Conservation (phyloP, 306 rosid genomes). For the Lupinus albus region DNA sequence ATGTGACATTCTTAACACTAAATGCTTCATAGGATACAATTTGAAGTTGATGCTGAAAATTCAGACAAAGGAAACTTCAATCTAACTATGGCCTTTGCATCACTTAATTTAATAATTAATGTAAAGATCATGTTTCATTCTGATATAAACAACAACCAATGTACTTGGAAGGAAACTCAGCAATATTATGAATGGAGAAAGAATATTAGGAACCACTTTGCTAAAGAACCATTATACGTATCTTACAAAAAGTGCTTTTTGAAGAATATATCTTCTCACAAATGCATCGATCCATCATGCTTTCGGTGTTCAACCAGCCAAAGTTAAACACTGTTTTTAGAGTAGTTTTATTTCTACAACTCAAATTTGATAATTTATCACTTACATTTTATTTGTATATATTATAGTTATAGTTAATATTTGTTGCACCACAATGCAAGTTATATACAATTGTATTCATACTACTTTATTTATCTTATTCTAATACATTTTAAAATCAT, state of each 20-base stretch:
- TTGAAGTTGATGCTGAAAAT: conserved; percentile 19
- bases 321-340: conserved; percentile 40
- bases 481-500: no score
- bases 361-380: no score
- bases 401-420: no score
- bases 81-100: conserved; percentile 27
- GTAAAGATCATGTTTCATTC: conserved; percentile 29
- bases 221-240: conserved; percentile 37
- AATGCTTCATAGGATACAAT: conserved; percentile 18
- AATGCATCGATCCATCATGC: conserved; percentile 49
- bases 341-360: no score
- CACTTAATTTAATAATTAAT: not conserved
- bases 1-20: conserved; percentile 1
- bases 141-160: conserved; percentile 30
- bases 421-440: no score
- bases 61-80: conserved; percentile 14
- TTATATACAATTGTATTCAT: no score
- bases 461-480: no score
- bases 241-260: conserved; percentile 49
- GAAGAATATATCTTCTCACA: conserved; percentile 43
- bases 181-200: conserved; percentile 36
- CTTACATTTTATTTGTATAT: no score
- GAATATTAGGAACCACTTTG: conserved; percentile 46
- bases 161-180: conserved; percentile 24
- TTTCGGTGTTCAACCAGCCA: conserved; percentile 41